Evolutionary conservation across 116 monocot species (phyloP), one percentile per base, ranked within the genome.

Genomic region (Iris pallida): DNA sequence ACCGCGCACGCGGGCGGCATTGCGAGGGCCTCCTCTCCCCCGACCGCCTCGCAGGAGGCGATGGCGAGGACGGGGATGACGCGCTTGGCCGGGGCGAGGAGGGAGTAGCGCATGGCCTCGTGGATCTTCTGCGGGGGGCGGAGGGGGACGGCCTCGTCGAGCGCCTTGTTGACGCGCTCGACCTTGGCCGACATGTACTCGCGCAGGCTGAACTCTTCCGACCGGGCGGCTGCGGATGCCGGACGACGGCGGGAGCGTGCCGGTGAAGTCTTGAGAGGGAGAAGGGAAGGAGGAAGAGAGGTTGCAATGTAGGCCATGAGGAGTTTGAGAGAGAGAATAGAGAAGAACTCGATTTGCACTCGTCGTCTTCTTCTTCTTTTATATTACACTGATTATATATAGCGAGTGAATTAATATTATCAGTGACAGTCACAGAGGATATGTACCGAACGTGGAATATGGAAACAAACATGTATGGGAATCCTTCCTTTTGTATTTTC

Each of bases 1-100:
- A 40, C 16, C 45, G 71, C 71, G 46, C 59, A 61, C 4, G 71
- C 71, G 6, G 15, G 7, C 4, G 71, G 71, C 61, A 71, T 60
- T 6, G 61, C 71, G 20, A 12, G 20, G 57, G 43, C 4, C 16
- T 59, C 57, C 8, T 2, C 16, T 2, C 70, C 70, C 43, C 70
- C 70, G 16, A 59, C 58, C 6, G 47, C 18, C 44, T 44, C 17
- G 44, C 47, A 16, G 45, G 70, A 10, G 42, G 59, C 59, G 11
- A 70, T 40, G 16, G 19, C 13, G 7, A 69, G 69, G 14, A 69
- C 16, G 10, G 69, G 69, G 9, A 58, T 19, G 1, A 71, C 59
- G n/a, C 61, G 47, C 65, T 55, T 64, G 45, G 69, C 70, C 14
- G 56, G 52, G 40, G 61, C 49, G 49, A 48, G 49, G 40, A 69